Conservation (phyloP, 2,329 filamentous ascomycete genomes). For the Aspergillus felis region DNA sequence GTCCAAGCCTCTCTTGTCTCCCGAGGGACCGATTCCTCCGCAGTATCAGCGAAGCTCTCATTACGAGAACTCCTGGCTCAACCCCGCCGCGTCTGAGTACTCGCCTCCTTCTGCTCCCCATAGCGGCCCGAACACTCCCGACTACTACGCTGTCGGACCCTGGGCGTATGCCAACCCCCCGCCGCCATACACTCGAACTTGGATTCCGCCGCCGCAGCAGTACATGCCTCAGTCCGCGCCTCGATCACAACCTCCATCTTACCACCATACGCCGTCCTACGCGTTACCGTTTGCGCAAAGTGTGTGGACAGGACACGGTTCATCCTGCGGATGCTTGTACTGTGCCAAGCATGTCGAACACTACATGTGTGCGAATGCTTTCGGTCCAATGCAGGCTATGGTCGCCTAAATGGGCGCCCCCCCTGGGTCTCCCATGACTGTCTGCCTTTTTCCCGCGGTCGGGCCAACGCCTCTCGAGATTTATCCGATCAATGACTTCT, state of each 20-base stretch:
- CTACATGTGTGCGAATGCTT: conserved; percentile 45
- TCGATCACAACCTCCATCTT: conserved; percentile 43
- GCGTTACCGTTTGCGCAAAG: conserved; percentile 44
- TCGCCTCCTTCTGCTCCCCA: conserved; percentile 48
- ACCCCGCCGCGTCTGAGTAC: conserved; percentile 48
- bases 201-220: conserved; percentile 34
- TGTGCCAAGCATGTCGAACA: conserved; percentile 49
- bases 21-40: conserved; percentile 46
- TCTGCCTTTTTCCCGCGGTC: conserved; percentile 8
- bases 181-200: conserved; percentile 39
- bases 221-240: conserved; percentile 35
- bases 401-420: conserved; percentile 30
- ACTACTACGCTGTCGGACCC: conserved; percentile 43
- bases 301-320: conserved; percentile 46
- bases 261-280: conserved; percentile 48
- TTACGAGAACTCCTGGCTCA: conserved; percentile 50
- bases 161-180: conserved; percentile 43
- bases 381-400: conserved; percentile 44
- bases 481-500: conserved; percentile 14
- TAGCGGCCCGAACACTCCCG: conserved; percentile 45
- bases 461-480: conserved; percentile 3
- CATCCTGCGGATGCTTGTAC: conserved; percentile 46
- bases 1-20: conserved; percentile 48
- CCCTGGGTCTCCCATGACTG: not conserved
- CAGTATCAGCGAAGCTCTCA: conserved; percentile 47